Conservation (phyloP, 371 early-diverging fungal species). For the Mucor mucedo region DNA sequence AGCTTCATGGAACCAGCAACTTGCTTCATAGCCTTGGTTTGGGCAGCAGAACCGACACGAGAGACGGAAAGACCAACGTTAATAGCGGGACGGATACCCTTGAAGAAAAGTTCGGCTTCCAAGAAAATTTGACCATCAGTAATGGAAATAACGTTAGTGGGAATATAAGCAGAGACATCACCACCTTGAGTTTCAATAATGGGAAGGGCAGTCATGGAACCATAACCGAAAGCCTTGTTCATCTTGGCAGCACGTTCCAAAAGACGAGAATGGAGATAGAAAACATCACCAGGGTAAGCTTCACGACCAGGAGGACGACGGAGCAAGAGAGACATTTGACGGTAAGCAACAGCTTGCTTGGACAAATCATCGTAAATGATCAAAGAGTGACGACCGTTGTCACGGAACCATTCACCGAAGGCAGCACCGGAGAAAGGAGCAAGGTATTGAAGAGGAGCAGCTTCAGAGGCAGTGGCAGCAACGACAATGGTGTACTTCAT, state of each 20-base stretch:
- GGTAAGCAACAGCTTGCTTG: constrained; percentile 98
- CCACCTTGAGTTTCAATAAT: constrained; percentile 98
- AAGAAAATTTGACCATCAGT: constrained; percentile 92
- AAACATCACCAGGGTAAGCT: constrained; percentile 98
- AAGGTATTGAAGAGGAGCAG: constrained; percentile 95
- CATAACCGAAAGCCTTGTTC: constrained; percentile 89
- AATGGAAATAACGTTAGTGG: constrained; percentile 98
- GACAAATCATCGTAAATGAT: constrained; percentile 98
- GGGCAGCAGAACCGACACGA: constrained; percentile 98
- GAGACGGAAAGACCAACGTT: constrained; percentile 98
- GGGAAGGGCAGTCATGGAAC: constrained; percentile 96
- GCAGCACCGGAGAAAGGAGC: constrained; percentile 97
- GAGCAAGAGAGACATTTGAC: constrained; percentile 96
- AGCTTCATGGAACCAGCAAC: constrained; percentile 98
- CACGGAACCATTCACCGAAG: constrained; percentile 95
- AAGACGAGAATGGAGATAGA: constrained; percentile 96
- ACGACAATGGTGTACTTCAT: constrained; percentile 93
- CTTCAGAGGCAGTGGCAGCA: constrained; percentile 96
- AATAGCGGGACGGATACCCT: constrained; percentile 97
- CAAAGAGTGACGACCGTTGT: constrained; percentile 92
- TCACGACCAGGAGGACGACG: constrained; percentile 98
- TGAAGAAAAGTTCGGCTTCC: constrained; percentile 98
- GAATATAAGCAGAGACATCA: constrained; percentile 98
- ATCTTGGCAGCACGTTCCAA: constrained; percentile 97
- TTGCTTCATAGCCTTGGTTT: constrained; percentile 98